A percentile compares a stretch with the other conserved stretches of the same genome.
These are phyloP conservation scores for Boechera divaricarpa DNA, from an alignment of 345 rosid species.

Conservation along the genomic window DNA sequence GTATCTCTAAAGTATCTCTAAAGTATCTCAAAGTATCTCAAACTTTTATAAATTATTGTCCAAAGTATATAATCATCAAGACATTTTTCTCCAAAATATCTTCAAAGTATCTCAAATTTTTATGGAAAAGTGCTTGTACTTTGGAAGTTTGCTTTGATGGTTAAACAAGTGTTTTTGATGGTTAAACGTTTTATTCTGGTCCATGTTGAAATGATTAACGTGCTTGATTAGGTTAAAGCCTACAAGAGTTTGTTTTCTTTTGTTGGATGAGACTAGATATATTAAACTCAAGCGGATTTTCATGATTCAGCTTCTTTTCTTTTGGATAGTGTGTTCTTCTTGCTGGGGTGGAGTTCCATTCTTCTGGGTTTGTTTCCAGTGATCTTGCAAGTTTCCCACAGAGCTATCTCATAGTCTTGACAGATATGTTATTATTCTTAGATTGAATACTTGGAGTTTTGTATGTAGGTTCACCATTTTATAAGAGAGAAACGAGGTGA, in stretches of 20 bases:
- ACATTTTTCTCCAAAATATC: too few relatives aligned
- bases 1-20: too few relatives aligned
- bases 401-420: conserved; percentile 94
- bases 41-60: too few relatives aligned
- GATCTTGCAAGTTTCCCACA: conserved; percentile 72
- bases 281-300: not conserved
- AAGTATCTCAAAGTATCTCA: too few relatives aligned
- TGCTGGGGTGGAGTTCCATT: conserved; percentile 79
- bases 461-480: conserved; percentile 24
- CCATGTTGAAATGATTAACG: conserved; percentile 4
- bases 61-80: too few relatives aligned
- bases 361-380: conserved; percentile 69
- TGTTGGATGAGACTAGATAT: conserved; percentile 17
- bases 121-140: too few relatives aligned
- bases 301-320: conserved; percentile 7
- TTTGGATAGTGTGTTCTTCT: conserved; percentile 84
- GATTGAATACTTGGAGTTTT: too few relatives aligned
- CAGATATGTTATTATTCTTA: conserved; percentile 57
- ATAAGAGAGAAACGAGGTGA: conserved; percentile 34
- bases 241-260: conserved; percentile 1
- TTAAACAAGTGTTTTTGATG: too few relatives aligned
- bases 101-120: too few relatives aligned
- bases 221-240: not conserved
- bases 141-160: too few relatives aligned
- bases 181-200: too few relatives aligned